These are phyloP conservation scores for Phyllosticta citriasiana DNA, from an alignment of 2,329 filamentous ascomycete species.

Conservation along the genomic window DNA sequence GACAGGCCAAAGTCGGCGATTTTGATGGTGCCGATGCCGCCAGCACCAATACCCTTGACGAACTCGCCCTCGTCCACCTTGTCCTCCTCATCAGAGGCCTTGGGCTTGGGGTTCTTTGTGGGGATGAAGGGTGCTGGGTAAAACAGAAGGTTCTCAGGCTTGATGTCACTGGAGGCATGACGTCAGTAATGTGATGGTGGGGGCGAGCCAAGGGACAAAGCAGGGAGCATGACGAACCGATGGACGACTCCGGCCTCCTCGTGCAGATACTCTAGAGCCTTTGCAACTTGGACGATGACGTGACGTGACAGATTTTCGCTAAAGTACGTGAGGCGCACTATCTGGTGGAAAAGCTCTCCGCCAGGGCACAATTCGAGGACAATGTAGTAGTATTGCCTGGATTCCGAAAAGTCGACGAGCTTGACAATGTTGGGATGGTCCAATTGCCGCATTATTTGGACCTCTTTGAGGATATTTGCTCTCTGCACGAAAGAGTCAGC, in stretches of 20 bases:
- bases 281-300: constrained; percentile 90
- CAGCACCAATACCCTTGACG: constrained; percentile 65
- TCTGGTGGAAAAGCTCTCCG: constrained; percentile 96
- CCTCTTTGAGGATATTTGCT: constrained; percentile 96
- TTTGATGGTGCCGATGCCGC: constrained; percentile 91
- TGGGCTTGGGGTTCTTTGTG: constrained; percentile 69
- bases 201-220: neutral
- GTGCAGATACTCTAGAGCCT: constrained; percentile 86
- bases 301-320: constrained; percentile 92
- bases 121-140: constrained; percentile 75
- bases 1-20: constrained; percentile 96
- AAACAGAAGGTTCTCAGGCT: constrained; percentile 94
- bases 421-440: constrained; percentile 95
- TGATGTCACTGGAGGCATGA: constrained; percentile 66
- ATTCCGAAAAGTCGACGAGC: constrained; percentile 88
- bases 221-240: constrained; percentile 53
- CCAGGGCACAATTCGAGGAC: constrained; percentile 90
- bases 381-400: constrained; percentile 93
- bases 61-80: constrained; percentile 97
- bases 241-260: constrained; percentile 94
- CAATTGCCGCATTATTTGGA: constrained; percentile 95
- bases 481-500: constrained; percentile 52
- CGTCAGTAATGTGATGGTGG: constrained; percentile 22
- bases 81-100: constrained; percentile 82
- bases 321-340: constrained; percentile 95